Percentiles rank a stretch among this genome's conserved stretches.
These are phyloP conservation scores for Carex arenaria DNA, from an alignment of 202 grass and related monocot species.

Conservation along the genomic window DNA sequence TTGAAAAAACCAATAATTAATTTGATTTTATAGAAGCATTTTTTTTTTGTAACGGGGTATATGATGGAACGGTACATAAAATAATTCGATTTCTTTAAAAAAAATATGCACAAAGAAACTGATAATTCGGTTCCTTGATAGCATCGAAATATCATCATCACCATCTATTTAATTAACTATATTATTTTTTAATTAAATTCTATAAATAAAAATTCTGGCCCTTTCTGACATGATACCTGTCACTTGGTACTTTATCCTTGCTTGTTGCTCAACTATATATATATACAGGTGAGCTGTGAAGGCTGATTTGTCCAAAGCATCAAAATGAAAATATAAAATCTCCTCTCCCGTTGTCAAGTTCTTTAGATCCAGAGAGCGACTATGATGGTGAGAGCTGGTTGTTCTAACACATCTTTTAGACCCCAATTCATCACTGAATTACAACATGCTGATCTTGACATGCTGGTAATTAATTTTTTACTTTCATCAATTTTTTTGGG, in stretches of 20 bases:
- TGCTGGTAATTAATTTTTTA: constrained; percentile 4
- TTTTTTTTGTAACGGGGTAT: too few relatives aligned
- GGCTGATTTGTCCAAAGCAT: neutral
- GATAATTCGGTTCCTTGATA: too few relatives aligned
- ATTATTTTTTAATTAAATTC: too few relatives aligned
- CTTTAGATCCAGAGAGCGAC: neutral
- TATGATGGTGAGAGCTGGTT: constrained; percentile 5
- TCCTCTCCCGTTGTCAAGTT: neutral
- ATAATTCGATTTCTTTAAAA: too few relatives aligned
- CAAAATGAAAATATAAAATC: neutral
- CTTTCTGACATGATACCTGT: neutral
- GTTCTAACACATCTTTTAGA: constrained; percentile 1
- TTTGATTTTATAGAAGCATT: too few relatives aligned
- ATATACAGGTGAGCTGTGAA: too few relatives aligned
- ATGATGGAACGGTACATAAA: too few relatives aligned
- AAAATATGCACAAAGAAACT: too few relatives aligned
- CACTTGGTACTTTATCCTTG: neutral
- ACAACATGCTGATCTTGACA: neutral
- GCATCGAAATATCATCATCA: too few relatives aligned
- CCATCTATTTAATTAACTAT: too few relatives aligned
- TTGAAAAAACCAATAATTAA: too few relatives aligned
- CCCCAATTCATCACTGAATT: constrained; percentile 4
- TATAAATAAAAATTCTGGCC: too few relatives aligned
- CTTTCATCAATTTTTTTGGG: neutral
- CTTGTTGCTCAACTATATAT: neutral